Conservation (phyloP, 176 grass and related monocot genomes). For the Oryza glaberrima region DNA sequence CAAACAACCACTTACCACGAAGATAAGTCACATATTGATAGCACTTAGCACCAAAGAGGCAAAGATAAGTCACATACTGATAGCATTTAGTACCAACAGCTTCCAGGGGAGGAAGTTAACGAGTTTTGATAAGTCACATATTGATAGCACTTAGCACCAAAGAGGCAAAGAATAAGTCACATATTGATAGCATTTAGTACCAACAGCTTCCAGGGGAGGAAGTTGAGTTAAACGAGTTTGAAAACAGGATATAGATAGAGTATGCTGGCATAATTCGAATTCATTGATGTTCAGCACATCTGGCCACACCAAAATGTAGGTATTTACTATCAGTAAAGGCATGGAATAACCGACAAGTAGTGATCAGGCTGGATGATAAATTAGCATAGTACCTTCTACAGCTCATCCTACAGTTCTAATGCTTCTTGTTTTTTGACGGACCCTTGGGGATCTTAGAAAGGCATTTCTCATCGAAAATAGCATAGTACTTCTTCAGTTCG, state of each 20-base stretch:
- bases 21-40: too few relatives aligned
- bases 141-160: too few relatives aligned
- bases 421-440: slow-evolving; percentile 71
- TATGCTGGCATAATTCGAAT: slow-evolving; percentile 28
- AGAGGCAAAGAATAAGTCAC: not conserved
- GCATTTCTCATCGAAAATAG: slow-evolving; percentile 77
- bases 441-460: slow-evolving; percentile 87
- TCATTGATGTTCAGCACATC: not conserved
- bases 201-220: not conserved
- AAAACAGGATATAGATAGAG: not conserved
- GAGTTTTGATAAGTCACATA: too few relatives aligned
- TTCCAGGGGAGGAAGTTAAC: too few relatives aligned
- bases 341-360: slow-evolving; percentile 32
- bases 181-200: not conserved
- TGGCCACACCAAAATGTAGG: slow-evolving; percentile 8
- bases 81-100: too few relatives aligned
- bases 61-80: too few relatives aligned
- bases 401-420: slow-evolving; percentile 32
- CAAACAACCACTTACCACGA: too few relatives aligned
- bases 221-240: not conserved
- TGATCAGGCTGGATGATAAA: slow-evolving; percentile 31
- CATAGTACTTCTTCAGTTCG: slow-evolving; percentile 76
- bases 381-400: not conserved
- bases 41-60: too few relatives aligned
- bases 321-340: slow-evolving; percentile 42